These are phyloP conservation scores for Raffaelea ambrosiae DNA, from an alignment of 2,329 filamentous ascomycete species.

Conservation along the genomic window DNA sequence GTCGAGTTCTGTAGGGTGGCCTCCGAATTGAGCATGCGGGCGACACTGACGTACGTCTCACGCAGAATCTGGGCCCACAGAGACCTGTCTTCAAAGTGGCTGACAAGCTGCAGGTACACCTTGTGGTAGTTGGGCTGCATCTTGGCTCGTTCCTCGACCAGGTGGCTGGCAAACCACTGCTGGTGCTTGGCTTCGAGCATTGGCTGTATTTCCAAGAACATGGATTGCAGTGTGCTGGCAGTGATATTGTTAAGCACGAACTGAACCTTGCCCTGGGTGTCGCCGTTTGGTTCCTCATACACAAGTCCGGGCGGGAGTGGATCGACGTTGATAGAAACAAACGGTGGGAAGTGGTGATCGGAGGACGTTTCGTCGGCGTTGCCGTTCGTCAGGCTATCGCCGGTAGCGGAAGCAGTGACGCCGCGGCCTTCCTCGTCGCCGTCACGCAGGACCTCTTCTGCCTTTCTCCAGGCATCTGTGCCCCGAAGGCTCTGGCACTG, in stretches of 20 bases:
- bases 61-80: constrained; percentile 86
- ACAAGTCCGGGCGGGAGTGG: constrained; percentile 51
- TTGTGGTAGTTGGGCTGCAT: constrained; percentile 95
- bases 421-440: constrained; percentile 47
- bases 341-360: constrained; percentile 57
- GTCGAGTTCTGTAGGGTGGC: constrained; percentile 73
- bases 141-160: constrained; percentile 94
- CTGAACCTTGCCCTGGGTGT: constrained; percentile 84
- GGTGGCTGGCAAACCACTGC: constrained; percentile 92
- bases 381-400: constrained; percentile 59
- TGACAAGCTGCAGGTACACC: constrained; percentile 83
- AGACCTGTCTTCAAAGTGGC: constrained; percentile 67
- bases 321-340: constrained; percentile 71
- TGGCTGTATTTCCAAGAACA: constrained; percentile 72
- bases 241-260: constrained; percentile 97
- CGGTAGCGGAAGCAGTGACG: constrained; percentile 16
- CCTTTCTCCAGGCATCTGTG: constrained; percentile 76
- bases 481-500: constrained; percentile 74
- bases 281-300: constrained; percentile 76
- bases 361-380: constrained; percentile 52
- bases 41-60: constrained; percentile 82
- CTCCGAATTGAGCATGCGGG: constrained; percentile 84
- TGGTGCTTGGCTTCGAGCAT: constrained; percentile 74
- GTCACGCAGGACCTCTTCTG: constrained; percentile 69
- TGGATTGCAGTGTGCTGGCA: constrained; percentile 74